Evolutionary conservation across 306 rosid species (phyloP).

Genomic region (Argentina anserina): DNA sequence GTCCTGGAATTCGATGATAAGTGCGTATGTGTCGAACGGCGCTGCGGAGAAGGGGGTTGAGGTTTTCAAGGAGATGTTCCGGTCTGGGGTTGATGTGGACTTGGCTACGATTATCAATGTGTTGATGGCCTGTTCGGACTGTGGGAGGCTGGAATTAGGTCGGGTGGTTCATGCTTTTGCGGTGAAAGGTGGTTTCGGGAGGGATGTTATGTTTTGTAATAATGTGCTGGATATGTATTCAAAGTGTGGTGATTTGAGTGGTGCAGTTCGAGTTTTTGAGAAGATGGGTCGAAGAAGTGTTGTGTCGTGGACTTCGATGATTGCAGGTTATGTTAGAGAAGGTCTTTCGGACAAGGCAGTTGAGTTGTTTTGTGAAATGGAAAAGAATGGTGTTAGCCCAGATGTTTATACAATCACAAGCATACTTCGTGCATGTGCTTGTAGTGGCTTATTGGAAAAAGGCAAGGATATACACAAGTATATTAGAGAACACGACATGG

Average conservation of each 20-base stretch:
- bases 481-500: slow-evolving; percentile 46
- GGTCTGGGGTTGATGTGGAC: slow-evolving; percentile 39
- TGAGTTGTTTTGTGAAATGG: slow-evolving; percentile 49
- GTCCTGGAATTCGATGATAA: slow-evolving; percentile 82
- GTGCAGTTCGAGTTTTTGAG: slow-evolving; percentile 47
- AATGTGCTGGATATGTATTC: slow-evolving; percentile 77
- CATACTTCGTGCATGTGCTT: slow-evolving; percentile 58
- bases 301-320: slow-evolving; percentile 81
- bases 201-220: slow-evolving; percentile 44
- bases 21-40: slow-evolving; percentile 56
- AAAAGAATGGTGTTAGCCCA: slow-evolving; percentile 41
- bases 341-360: slow-evolving; percentile 52
- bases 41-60: slow-evolving; percentile 39
- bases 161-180: slow-evolving; percentile 53
- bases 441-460: slow-evolving; percentile 37
- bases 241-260: slow-evolving; percentile 54
- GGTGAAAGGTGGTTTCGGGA: slow-evolving; percentile 38
- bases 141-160: slow-evolving; percentile 47
- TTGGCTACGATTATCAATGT: slow-evolving; percentile 59
- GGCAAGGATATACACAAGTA: slow-evolving; percentile 57
- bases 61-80: slow-evolving; percentile 46
- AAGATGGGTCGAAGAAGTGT: slow-evolving; percentile 54
- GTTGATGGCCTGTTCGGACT: slow-evolving; percentile 63
- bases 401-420: slow-evolving; percentile 53
- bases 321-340: slow-evolving; percentile 59